Conservation (phyloP, 2,329 filamentous ascomycete species). For the Bertia moriformis region DNA sequence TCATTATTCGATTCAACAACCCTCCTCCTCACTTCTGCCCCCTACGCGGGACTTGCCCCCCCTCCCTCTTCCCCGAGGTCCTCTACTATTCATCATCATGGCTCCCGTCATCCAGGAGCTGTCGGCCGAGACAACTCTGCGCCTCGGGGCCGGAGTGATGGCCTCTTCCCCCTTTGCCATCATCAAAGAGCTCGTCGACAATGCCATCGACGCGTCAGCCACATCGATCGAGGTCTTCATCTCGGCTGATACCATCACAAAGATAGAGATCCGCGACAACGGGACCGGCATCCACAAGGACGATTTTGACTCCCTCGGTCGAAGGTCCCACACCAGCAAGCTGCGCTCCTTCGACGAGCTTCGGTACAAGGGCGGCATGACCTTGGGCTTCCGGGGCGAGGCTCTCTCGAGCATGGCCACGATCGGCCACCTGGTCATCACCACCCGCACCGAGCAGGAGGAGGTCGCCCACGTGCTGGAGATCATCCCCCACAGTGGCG, state of each 20-base stretch:
- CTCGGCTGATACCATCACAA: conserved; percentile 51
- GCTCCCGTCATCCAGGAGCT: not conserved
- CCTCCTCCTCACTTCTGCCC: too few relatives aligned
- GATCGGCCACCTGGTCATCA: conserved; percentile 43
- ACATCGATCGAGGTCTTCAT: conserved; percentile 51
- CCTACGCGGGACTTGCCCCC: too few relatives aligned
- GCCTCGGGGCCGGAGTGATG: conserved; percentile 44
- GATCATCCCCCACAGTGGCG: conserved; percentile 24
- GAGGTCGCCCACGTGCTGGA: conserved; percentile 35
- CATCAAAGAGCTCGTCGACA: conserved; percentile 67
- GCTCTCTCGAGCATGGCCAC: conserved; percentile 53
- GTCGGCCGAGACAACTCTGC: conserved; percentile 7
- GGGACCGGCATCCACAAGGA: conserved; percentile 52
- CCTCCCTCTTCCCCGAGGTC: too few relatives aligned
- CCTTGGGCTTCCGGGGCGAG: conserved; percentile 64
- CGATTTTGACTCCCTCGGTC: conserved; percentile 49
- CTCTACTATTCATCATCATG: too few relatives aligned
- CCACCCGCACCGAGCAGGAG: conserved; percentile 48
- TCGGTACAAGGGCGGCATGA: conserved; percentile 33
- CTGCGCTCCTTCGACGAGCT: conserved; percentile 50
- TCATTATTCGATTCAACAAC: too few relatives aligned
- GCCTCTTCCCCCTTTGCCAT: conserved; percentile 44
- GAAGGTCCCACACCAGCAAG: conserved; percentile 62
- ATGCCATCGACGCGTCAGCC: conserved; percentile 59
- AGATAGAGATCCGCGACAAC: conserved; percentile 59